A percentile compares a stretch with the other conserved stretches of the same genome.
These are phyloP conservation scores for Dendrobium chrysotoxum DNA, from an alignment of 106 monocot genomes.

Conservation along the genomic window DNA sequence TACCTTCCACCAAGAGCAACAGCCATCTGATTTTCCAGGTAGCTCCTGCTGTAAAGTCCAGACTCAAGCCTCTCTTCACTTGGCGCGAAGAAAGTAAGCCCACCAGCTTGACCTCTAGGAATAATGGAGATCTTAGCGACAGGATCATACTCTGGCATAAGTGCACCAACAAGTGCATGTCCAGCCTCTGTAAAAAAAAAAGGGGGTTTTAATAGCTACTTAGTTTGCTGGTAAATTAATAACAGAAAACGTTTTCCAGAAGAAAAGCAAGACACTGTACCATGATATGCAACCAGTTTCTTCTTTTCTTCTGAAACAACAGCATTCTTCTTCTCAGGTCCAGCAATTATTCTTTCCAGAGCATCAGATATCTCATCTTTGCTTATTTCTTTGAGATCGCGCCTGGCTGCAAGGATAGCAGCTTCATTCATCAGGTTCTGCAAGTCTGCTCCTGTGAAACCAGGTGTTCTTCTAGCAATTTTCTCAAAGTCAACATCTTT, in stretches of 20 bases:
- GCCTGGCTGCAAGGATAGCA: slow-evolving; percentile 92
- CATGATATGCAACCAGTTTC: slow-evolving; percentile 95
- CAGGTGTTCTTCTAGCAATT: slow-evolving; percentile 92
- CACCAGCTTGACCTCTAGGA: slow-evolving; percentile 96
- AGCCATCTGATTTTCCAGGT: slow-evolving; percentile 97
- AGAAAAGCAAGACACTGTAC: slow-evolving; percentile 20
- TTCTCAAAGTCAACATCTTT: slow-evolving; percentile 99
- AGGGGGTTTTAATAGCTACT: neutral
- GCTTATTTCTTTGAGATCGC: slow-evolving; percentile 97
- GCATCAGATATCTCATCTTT: slow-evolving; percentile 99
- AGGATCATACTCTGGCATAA: slow-evolving; percentile 99
- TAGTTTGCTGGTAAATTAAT: neutral
- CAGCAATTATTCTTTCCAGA: slow-evolving; percentile 94
- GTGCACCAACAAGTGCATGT: slow-evolving; percentile 94
- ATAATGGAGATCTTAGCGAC: slow-evolving; percentile 99
- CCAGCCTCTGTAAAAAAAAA: slow-evolving; percentile 67
- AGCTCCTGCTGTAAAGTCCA: slow-evolving; percentile 92
- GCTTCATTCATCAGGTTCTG: slow-evolving; percentile 99
- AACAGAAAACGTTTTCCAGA: neutral
- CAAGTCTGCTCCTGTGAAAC: slow-evolving; percentile 96
- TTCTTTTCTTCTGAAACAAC: slow-evolving; percentile 97
- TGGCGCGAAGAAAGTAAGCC: slow-evolving; percentile 95
- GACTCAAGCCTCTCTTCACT: slow-evolving; percentile 98
- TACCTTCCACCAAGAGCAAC: slow-evolving; percentile 99
- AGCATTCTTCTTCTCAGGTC: slow-evolving; percentile 99